Base-by-base conservation (phyloP, 192 early-diverging fungal genomes). In the Podila verticillata region DNA sequence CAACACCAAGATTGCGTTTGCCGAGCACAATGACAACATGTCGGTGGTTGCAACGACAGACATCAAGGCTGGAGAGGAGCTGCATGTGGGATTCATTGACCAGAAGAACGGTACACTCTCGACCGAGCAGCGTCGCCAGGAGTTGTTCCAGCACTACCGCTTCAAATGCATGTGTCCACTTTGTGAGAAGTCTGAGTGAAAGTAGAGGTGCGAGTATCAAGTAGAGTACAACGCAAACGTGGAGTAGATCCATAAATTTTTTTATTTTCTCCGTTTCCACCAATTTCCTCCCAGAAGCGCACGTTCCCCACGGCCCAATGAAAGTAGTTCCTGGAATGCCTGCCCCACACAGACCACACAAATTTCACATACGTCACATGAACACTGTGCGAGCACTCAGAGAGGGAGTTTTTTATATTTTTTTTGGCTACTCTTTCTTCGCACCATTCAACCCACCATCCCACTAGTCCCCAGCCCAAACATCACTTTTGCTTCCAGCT, bases 1-100 rank as follows among this genome's bases (percentile, higher is more conserved):
- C 28, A 87, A 87, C 31, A 64, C 73, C 35, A 77, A 89, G 79
- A 71, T 91, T 48, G 82, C 65, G 29, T 94, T 91, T 81, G 75
- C 82, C 7, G 84, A 82, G 3, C 74, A 79, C 60, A 87, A 83
- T 35, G 68, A 88, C 64, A 82, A 74, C 68, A 78, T 90, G 15
- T 82, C 91, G 7, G 56, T 96, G 48, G 84, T 89, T 35, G 88
- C 92, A 35, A 84, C 83, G 57, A 86, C 70, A 66, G 87, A 85
- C 39, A 81, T 95, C 63, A 88, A 87, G 30, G 84, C 75, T 44
- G 93, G 89, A 34, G 93, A 95, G 6, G 93, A 94, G 74, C 81
- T 96, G 36, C 85, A 81, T 39, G 73, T 91, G 29, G 84, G 86
- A 28, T 95, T 89, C 65, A 88, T 92, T 62, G 70, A 80, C 29